A percentile compares a stretch with the other conserved stretches of the same genome.
These are phyloP conservation scores for Periconia macrospinosa DNA, from an alignment of 2,329 filamentous ascomycete species.

Conservation along the genomic window DNA sequence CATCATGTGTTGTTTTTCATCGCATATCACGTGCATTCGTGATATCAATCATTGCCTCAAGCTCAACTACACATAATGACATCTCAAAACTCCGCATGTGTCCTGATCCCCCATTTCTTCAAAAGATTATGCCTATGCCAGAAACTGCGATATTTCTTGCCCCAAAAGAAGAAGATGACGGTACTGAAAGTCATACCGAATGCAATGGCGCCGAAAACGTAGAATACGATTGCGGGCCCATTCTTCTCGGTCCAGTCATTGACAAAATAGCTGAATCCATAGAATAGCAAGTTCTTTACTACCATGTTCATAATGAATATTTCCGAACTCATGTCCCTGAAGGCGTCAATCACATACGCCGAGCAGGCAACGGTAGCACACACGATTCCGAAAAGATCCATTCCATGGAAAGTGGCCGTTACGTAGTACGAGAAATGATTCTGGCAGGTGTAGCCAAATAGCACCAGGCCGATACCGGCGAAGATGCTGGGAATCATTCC, in stretches of 20 bases:
- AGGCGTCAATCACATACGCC: conserved; percentile 45
- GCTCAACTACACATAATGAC: too few relatives aligned
- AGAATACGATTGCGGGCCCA: conserved; percentile 43
- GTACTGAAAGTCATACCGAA: conserved; percentile 32
- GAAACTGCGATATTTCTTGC: conserved; percentile 38
- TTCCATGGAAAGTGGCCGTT: conserved; percentile 38
- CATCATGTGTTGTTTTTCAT: too few relatives aligned
- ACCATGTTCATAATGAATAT: conserved; percentile 50
- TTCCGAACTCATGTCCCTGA: conserved; percentile 45
- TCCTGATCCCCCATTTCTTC: conserved; percentile 36
- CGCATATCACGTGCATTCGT: too few relatives aligned
- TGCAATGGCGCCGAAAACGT: conserved; percentile 37
- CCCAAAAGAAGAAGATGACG: conserved; percentile 38
- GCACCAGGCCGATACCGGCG: conserved; percentile 42
- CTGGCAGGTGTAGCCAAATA: conserved; percentile 41
- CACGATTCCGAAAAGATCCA: conserved; percentile 39
- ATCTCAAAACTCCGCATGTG: conserved; percentile 32
- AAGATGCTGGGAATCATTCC: conserved; percentile 38
- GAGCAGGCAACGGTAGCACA: conserved; percentile 35
- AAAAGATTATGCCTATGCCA: conserved; percentile 38
- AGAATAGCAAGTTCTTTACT: conserved; percentile 50
- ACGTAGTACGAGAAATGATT: conserved; percentile 28
- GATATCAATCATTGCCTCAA: too few relatives aligned
- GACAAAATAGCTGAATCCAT: conserved; percentile 47
- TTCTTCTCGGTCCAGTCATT: conserved; percentile 45